Conservation (phyloP, 345 rosid species). For the Populus nigra region DNA sequence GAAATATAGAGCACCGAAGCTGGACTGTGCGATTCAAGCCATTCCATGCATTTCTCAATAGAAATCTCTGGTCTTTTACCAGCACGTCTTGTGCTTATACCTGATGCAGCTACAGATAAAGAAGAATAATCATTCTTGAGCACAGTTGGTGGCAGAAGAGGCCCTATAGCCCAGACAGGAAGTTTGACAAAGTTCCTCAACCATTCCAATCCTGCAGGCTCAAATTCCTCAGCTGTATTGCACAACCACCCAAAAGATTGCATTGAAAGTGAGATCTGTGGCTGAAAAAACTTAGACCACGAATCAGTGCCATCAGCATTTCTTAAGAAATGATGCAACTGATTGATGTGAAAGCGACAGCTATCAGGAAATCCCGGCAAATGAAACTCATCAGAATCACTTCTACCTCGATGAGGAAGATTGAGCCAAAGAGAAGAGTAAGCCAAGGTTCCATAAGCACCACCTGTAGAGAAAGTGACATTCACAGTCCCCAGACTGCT, state of each 20-base stretch:
- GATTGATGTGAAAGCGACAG: constrained; percentile 39
- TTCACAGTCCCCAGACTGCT: constrained; percentile 24
- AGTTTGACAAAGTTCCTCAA: constrained; percentile 28
- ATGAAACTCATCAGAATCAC: constrained; percentile 30
- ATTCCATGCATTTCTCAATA: constrained; percentile 33
- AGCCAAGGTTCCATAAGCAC: constrained; percentile 43
- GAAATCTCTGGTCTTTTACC: constrained; percentile 34
- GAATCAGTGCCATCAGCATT: constrained; percentile 40
- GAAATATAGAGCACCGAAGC: constrained; percentile 45
- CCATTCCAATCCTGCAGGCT: constrained; percentile 29
- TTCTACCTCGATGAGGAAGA: constrained; percentile 38
- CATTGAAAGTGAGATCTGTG: constrained; percentile 27
- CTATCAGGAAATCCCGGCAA: constrained; percentile 47
- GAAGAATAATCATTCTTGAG: constrained; percentile 4
- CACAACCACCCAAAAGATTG: constrained; percentile 38
- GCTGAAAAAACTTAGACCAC: constrained; percentile 46
- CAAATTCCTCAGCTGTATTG: constrained; percentile 43
- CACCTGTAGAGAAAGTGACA: constrained; percentile 33
- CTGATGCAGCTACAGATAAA: not conserved
- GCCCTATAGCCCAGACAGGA: constrained; percentile 48
- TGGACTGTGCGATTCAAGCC: constrained; percentile 30
- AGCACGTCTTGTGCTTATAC: constrained; percentile 1
- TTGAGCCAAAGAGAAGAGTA: constrained; percentile 42
- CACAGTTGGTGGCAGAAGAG: constrained; percentile 36
- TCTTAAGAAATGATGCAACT: constrained; percentile 28